These are phyloP conservation scores for Sclerotinia glacialis DNA, from an alignment of 2,329 filamentous ascomycete species.

Conservation along the genomic window DNA sequence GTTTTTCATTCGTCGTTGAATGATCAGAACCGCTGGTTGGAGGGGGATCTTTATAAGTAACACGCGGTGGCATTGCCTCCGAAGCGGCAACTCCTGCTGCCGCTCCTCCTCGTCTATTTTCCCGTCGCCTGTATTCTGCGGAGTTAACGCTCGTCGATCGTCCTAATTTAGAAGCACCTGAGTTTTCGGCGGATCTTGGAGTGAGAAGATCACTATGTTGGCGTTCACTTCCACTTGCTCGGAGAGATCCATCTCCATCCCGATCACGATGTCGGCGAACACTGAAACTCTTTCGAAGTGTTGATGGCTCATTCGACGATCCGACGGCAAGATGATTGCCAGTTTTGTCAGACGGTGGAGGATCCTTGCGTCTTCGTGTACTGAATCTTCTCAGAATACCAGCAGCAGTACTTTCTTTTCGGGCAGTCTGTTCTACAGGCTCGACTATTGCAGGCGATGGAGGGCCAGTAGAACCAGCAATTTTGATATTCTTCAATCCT, in stretches of 20 bases:
- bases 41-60: slow-evolving; percentile 61
- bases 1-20: slow-evolving; percentile 54
- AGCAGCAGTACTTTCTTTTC: slow-evolving; percentile 84
- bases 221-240: slow-evolving; percentile 61
- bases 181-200: slow-evolving; percentile 59
- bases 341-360: slow-evolving; percentile 45
- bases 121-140: slow-evolving; percentile 70
- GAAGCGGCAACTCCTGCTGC: slow-evolving; percentile 49
- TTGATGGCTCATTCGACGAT: slow-evolving; percentile 64
- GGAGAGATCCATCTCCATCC: slow-evolving; percentile 46
- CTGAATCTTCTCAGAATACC: slow-evolving; percentile 87
- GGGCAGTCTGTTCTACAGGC: slow-evolving; percentile 60
- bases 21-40: slow-evolving; percentile 78
- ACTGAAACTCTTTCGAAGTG: slow-evolving; percentile 83
- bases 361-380: slow-evolving; percentile 73
- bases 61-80: slow-evolving; percentile 51
- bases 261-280: slow-evolving; percentile 62
- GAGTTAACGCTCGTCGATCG: slow-evolving; percentile 91
- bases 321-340: slow-evolving; percentile 77
- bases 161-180: slow-evolving; percentile 66
- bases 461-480: slow-evolving; percentile 48
- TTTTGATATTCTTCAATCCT: slow-evolving; percentile 62
- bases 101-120: slow-evolving; percentile 53
- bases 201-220: slow-evolving; percentile 72
- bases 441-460: slow-evolving; percentile 51